Percentiles rank a stretch among this genome's conserved stretches.
Evolutionary conservation across 1,139 yeast genomes (phyloP).

Genomic region (Sugiyamaella castrensis): DNA sequence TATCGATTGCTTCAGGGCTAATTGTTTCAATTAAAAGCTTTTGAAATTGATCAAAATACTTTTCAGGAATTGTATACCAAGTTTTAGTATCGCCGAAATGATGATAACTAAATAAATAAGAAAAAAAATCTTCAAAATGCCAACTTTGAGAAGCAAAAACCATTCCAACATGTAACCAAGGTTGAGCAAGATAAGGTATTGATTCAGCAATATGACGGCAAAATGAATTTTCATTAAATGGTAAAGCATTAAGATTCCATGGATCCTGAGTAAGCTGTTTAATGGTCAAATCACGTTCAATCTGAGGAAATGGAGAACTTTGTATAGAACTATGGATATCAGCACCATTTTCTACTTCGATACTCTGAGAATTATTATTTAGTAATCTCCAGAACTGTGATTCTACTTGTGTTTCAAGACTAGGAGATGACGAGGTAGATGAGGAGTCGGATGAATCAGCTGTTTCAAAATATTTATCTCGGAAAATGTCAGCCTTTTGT

Average conservation of each 20-base stretch:
- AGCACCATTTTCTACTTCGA: constrained; percentile 50
- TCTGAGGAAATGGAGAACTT: constrained; percentile 51
- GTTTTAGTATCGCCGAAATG: constrained; percentile 64
- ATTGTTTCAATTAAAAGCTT: constrained; percentile 19
- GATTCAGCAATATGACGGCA: constrained; percentile 43
- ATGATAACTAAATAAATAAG: constrained; percentile 59
- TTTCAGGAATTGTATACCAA: constrained; percentile 78
- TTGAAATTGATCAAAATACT: constrained; percentile 53
- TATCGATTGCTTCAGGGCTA: constrained; percentile 71
- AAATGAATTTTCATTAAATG: constrained; percentile 54
- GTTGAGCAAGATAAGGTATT: constrained; percentile 41
- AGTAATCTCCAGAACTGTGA: constrained; percentile 40
- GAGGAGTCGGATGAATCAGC: constrained; percentile 3
- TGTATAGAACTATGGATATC: constrained; percentile 45
- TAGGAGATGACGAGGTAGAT: constrained; percentile 7
- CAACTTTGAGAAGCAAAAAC: constrained; percentile 65
- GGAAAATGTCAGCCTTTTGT: constrained; percentile 52
- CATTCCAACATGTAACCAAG: constrained; percentile 57
- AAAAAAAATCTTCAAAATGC: constrained; percentile 68
- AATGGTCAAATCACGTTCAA: constrained; percentile 30
- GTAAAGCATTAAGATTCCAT: constrained; percentile 69
- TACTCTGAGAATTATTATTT: constrained; percentile 35
- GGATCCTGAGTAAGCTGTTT: constrained; percentile 41
- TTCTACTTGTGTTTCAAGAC: constrained; percentile 32
- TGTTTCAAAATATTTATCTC: constrained; percentile 35